Percentiles rank a stretch among this genome's conserved stretches.
Evolutionary conservation across 2,329 filamentous ascomycete genomes (phyloP).

Genomic region (Arthrobotrys iridis): DNA sequence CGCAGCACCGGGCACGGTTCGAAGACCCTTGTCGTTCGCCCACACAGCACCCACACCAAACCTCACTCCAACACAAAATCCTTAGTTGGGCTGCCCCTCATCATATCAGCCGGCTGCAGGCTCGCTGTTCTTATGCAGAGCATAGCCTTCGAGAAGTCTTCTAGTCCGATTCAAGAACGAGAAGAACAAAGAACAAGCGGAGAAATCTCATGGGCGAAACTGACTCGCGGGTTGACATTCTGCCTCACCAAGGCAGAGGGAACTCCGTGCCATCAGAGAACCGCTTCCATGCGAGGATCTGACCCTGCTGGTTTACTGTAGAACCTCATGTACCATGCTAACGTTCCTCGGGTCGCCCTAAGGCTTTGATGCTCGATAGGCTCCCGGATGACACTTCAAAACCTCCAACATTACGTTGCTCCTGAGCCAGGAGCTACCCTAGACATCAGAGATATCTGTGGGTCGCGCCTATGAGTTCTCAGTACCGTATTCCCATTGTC

Average conservation of each 20-base stretch:
- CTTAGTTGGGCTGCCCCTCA: constrained; percentile 18
- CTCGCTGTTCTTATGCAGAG: not conserved
- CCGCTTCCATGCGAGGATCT: constrained; percentile 19
- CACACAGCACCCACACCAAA: constrained; percentile 50
- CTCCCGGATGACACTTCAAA: constrained; percentile 24
- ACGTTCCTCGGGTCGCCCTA: not conserved
- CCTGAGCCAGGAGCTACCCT: constrained; percentile 38
- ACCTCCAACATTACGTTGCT: constrained; percentile 13
- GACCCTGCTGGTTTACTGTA: constrained; percentile 33
- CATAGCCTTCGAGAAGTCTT: constrained; percentile 12
- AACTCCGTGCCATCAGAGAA: constrained; percentile 22
- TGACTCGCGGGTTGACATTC: constrained; percentile 25
- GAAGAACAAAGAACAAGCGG: constrained; percentile 10
- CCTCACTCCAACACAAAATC: constrained; percentile 46
- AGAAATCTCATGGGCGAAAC: constrained; percentile 38
- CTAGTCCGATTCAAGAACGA: constrained; percentile 19
- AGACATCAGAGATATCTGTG: constrained; percentile 28
- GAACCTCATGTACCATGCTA: constrained; percentile 12
- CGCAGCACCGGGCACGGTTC: constrained; percentile 53
- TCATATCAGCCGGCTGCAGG: constrained; percentile 2
- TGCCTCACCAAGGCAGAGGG: constrained; percentile 25
- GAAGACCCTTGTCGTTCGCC: constrained; percentile 49
- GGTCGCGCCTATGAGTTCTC: constrained; percentile 2
- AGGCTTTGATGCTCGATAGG: constrained; percentile 11
- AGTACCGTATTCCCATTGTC: constrained; percentile 8